Evolutionary conservation across 805 yeast genomes (phyloP), one percentile per base, ranked within the genome.

Genomic region (Yarrowia sp.): DNA sequence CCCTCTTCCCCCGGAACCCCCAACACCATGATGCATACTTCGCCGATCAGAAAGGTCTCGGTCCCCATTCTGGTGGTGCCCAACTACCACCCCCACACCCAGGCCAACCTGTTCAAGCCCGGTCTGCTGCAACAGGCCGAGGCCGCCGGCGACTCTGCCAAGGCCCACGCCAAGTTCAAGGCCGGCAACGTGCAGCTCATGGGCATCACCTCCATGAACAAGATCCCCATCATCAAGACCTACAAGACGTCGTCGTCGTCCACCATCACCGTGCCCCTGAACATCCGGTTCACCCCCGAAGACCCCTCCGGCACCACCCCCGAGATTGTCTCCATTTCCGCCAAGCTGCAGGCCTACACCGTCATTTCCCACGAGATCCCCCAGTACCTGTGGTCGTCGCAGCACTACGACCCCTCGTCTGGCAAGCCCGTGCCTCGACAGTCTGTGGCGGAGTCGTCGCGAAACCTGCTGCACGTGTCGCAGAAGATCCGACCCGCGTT

Each of bases 61-160:
- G 50, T 7, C 0, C 64, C 64, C 33, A 43, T 58, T 17, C 64
- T 58, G 30, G 64, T 58, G 2, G 64, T 58, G 33, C 64, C 64
- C 50, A 58, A 58, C 64, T 58, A 58, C 64, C 64, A 58, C 33
- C 64, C 64, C 13, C 64, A 58, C 40, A 58, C 33, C 17, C 64
- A 58, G 64, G 64, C 64, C 64, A 58, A 58, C 50, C 64, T 58
- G 50, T 58, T 58, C 64, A 58, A 58, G 50, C 64, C 64, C 15
- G 64, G 64, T 4, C 64, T 58, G 33, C 64, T 58, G 49, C 64
- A 58, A 17, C 64, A 58, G 64, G 64, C 64, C 14, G 64, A 58
- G 33, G 50, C 30, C 10, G 64, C 64, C 17, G 64, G 64, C 4
- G 64, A 58, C 40, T 40, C 64, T 15, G 64, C 64, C 39, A 58